A percentile compares a stretch with the other conserved stretches of the same genome.
These are phyloP conservation scores for Kondoa subrosea DNA, from an alignment of 768 basidiomycete genomes.

Conservation along the genomic window DNA sequence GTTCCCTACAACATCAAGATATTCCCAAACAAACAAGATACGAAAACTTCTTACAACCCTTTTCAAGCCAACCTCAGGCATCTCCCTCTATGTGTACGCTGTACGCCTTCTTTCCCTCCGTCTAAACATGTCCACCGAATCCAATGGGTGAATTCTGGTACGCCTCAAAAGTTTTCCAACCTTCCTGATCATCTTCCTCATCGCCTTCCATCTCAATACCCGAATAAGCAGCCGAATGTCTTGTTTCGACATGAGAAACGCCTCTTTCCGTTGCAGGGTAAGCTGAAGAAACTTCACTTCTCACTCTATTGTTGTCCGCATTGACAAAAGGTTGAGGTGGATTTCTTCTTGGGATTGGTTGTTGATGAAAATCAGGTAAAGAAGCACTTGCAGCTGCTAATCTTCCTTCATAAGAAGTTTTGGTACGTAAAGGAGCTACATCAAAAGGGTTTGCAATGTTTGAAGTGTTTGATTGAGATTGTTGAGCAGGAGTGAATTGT, in stretches of 20 bases:
- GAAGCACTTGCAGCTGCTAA: background rate
- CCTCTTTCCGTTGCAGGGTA: background rate
- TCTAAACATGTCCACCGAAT: too few relatives aligned
- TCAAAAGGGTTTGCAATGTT: background rate
- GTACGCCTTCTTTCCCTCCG: too few relatives aligned
- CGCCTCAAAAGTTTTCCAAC: too few relatives aligned
- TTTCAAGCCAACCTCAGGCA: too few relatives aligned
- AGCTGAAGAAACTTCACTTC: background rate
- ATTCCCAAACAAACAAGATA: background rate
- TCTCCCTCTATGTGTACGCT: too few relatives aligned
- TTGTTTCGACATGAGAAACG: background rate
- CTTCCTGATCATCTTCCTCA: background rate
- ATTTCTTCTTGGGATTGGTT: background rate
- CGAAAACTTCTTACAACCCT: background rate
- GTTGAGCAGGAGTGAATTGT: slow-evolving; percentile 1
- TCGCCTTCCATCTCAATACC: background rate
- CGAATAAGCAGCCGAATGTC: background rate
- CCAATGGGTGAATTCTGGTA: too few relatives aligned
- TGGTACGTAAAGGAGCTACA: background rate
- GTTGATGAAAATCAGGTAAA: slow-evolving; percentile 1
- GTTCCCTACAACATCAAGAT: too few relatives aligned
- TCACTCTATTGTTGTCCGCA: background rate
- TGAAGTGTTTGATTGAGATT: background rate
- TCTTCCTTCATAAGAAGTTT: background rate
- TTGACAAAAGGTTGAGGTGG: background rate